Percentiles rank a stretch among this genome's conserved stretches.
Conservation (phyloP, 1,284 basidiomycete genomes). For the Schizophyllum amplum region DNA sequence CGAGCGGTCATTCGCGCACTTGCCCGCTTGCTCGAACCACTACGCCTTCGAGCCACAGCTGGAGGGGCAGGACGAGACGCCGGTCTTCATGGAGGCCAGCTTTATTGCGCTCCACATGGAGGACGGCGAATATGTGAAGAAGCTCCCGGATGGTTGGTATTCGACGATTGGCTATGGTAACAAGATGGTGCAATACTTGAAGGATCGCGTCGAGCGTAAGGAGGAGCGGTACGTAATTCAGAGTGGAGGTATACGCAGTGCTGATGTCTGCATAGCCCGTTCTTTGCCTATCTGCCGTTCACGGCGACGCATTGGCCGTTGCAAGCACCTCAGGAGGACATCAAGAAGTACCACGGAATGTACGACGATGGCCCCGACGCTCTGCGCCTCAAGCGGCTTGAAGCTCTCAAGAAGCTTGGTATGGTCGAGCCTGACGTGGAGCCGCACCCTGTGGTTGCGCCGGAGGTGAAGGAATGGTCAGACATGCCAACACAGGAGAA, state of each 20-base stretch:
- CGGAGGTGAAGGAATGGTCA: slow-evolving; percentile 13
- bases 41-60: slow-evolving; percentile 17
- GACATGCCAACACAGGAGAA: slow-evolving; percentile 11
- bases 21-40: slow-evolving; percentile 18
- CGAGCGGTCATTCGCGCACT: slow-evolving; percentile 15
- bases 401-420: slow-evolving; percentile 14
- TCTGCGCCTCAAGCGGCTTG: slow-evolving; percentile 15
- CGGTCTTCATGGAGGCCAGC: slow-evolving; percentile 8
- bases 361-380: slow-evolving; percentile 17
- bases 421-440: slow-evolving; percentile 12
- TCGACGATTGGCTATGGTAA: slow-evolving; percentile 15
- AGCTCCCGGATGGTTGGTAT: slow-evolving; percentile 12
- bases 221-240: slow-evolving; percentile 9
- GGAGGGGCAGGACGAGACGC: slow-evolving; percentile 6
- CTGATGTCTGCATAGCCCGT: slow-evolving; percentile 10
- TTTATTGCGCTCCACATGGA: slow-evolving; percentile 11
- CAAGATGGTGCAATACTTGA: slow-evolving; percentile 15
- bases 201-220: slow-evolving; percentile 11
- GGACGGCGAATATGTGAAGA: slow-evolving; percentile 10
- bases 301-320: slow-evolving; percentile 19
- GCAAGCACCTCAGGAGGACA: slow-evolving; percentile 14
- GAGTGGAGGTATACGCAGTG: slow-evolving; percentile 9
- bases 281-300: slow-evolving; percentile 19
- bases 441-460: slow-evolving; percentile 12
- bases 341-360: slow-evolving; percentile 16